Evolutionary conservation across 441 rosid genomes (phyloP), one percentile per base, ranked within the genome.

Genomic region (Gossypium davidsonii): DNA sequence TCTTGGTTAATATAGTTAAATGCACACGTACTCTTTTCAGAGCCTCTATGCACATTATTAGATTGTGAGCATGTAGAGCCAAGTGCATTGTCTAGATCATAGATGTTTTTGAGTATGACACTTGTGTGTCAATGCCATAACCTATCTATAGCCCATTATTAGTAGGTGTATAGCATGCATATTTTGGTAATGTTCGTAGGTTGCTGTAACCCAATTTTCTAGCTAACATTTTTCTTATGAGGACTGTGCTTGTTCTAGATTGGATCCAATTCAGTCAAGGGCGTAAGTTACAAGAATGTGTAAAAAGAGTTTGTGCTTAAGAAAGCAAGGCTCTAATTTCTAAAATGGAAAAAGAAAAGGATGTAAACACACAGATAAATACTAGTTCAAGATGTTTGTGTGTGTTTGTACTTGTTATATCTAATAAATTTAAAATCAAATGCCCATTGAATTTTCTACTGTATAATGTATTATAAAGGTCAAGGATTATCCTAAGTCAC

Each of bases 21-120:
- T 6, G 26, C 59, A 55, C 12, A 8, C 1, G 0, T 9, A 55
- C 10, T 18, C 59, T 55, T 53, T 17, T 21, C 58, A 18, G 26
- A 7, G 58, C 58, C 11, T 18, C 26, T 55, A 18, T n/a, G 59
- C 25, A 20, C 26, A 8, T 55, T 55, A 9, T 18, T 18, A 9
- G 59, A 55, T 55, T 55, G 59, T 55, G 25, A 55, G 57, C 57
- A 52, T 52, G 57, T 52, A 52, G 57, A 17, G 57, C 57, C 57
- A 18, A 52, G 57, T 52, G 3, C 23, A 17, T 17, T 17, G 23
- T 52, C 57, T 51, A 17, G 23, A 52, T 52, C 23, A 6, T 52
- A 17, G 23, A 17, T 15, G 57, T 52, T 52, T 52, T 9, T 52
- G 57, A 52, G 57, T 52, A 17, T 52, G 11, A 17, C 57, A 52